phyloP scores from a whole-genome alignment of 2,329 filamentous ascomycete genomes.

The Fusarium chuoi region DNA sequence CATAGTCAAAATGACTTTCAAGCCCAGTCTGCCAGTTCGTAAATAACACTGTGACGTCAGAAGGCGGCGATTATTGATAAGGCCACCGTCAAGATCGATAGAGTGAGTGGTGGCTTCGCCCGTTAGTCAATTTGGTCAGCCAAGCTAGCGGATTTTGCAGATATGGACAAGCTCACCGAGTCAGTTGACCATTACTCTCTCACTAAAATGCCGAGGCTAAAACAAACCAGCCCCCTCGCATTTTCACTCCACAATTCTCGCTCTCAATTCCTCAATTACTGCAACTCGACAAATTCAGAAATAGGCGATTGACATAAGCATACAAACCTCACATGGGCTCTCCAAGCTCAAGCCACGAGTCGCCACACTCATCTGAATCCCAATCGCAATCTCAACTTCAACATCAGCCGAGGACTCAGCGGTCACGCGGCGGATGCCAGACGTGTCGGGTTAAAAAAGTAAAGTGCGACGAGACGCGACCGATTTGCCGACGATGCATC shows the following conservation, averaged over 20 bases:
- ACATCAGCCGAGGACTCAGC: background rate
- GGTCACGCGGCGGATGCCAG: background rate
- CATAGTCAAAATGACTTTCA: background rate
- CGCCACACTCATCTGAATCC: background rate
- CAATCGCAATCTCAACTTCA: background rate
- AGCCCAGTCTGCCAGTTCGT: too few species aligned
- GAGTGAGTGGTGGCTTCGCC: too few species aligned
- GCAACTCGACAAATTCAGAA: background rate
- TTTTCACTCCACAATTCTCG: background rate
- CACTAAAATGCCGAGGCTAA: background rate
- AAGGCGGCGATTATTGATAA: background rate
- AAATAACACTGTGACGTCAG: background rate
- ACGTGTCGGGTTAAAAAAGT: background rate
- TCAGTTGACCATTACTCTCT: background rate
- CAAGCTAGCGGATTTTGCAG: background rate
- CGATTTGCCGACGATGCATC: background rate
- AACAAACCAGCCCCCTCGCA: background rate
- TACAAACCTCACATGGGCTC: background rate
- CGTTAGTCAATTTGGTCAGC: too few species aligned
- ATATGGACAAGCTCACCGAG: background rate
- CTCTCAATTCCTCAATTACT: background rate
- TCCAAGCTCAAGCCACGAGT: background rate
- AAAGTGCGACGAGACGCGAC: background rate
- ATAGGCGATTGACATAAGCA: background rate
- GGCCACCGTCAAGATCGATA: too few species aligned